Base-by-base conservation (phyloP, 768 basidiomycete species). In the Lactarius psammicola region DNA sequence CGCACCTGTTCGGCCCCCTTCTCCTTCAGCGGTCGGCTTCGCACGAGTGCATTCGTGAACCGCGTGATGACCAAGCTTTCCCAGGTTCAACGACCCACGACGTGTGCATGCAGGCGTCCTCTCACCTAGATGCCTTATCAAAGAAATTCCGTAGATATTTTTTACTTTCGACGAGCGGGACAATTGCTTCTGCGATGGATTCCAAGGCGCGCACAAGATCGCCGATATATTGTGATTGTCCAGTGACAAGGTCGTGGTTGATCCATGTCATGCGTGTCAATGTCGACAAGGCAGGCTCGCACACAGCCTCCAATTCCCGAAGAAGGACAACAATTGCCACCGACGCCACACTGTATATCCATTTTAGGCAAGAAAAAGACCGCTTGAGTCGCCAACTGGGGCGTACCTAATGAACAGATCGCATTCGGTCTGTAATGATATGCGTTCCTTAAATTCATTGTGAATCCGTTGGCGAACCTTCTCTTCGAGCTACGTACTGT, bases 1-100 rank as follows among this genome's bases (percentile, higher is more conserved):
- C 92, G 53, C 59, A 95, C 95, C 84, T 98, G 96, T 76, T 99
- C 96, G 4, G 96, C 96, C 7, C 96, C 95, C 38, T 91, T 90
- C 75, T 96, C 94, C 73, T 88, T 86, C 70, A 99, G 77, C 5
- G 97, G 97, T 49, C 95, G 81, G 74, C 94, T 95, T 75, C 87
- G 88, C 23, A 98, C 94, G 38, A 98, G 80, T 0, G 90, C 84
- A 70, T 92, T 90, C 0, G 94, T 97, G 71, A 98, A 98, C 64
- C 91, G 90, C 38, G 87, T 86, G 44, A 98, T 78, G 38, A 98
- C 78, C 42, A 96, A 79, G 57, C 95, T 96, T 68, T 11, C 28
- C 11, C 40, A 17, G 10, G 15, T 15, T 59, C 20, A 44, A 13
- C 20, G 10, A 31, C 31, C 40, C 26, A 18, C 7, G 28, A 49